A percentile compares a stretch with the other conserved stretches of the same genome.
These are phyloP conservation scores for Cladosporium sp. DNA, from an alignment of 2,329 filamentous ascomycete species.

Conservation along the genomic window DNA sequence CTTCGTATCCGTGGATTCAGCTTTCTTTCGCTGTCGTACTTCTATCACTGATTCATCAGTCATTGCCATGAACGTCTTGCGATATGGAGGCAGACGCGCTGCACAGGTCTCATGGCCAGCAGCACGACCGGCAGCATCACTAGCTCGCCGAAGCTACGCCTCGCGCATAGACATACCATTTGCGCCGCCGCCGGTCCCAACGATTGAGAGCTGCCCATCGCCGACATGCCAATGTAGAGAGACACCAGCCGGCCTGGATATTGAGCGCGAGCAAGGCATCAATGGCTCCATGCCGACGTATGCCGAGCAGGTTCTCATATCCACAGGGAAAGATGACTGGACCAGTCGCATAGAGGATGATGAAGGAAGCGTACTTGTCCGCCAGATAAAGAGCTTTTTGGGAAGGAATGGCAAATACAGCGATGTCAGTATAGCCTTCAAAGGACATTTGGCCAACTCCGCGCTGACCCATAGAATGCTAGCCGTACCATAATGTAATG, in stretches of 20 bases:
- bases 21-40: background rate
- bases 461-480: background rate
- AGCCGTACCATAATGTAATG: slow-evolving; percentile 82
- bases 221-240: slow-evolving; percentile 73
- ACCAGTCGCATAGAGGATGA: slow-evolving; percentile 80
- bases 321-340: slow-evolving; percentile 79
- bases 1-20: background rate
- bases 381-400: slow-evolving; percentile 60
- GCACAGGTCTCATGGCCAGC: background rate
- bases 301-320: slow-evolving; percentile 76
- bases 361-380: slow-evolving; percentile 52
- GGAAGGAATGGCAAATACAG: slow-evolving; percentile 40
- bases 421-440: slow-evolving; percentile 37
- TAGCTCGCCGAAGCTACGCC: slow-evolving; percentile 5
- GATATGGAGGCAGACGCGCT: background rate
- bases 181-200: slow-evolving; percentile 38
- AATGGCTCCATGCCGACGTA: slow-evolving; percentile 76
- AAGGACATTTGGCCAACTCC: background rate
- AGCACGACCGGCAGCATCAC: background rate
- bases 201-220: slow-evolving; percentile 61
- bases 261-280: slow-evolving; percentile 66
- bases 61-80: background rate
- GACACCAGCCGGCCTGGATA: slow-evolving; percentile 62
- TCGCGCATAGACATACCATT: slow-evolving; percentile 29
- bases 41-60: background rate